Evolutionary conservation across 2,329 filamentous ascomycete genomes (phyloP).

Genomic region (Alternaria infectoria): DNA sequence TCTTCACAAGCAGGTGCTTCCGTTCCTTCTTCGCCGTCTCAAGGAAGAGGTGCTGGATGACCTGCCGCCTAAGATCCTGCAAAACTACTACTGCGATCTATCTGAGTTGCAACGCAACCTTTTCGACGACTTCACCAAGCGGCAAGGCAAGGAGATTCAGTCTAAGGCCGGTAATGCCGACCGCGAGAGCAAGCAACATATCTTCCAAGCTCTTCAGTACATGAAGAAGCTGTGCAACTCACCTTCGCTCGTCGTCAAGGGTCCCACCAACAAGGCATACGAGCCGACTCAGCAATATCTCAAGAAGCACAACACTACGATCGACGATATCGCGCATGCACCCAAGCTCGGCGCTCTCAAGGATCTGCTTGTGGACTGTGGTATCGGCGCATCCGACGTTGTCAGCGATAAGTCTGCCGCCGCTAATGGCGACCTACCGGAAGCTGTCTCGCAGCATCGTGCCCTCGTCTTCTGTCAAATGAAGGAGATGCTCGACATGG

Average conservation of each 20-base stretch:
- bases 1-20: slow-evolving; percentile 96
- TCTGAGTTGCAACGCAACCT: slow-evolving; percentile 93
- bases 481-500: slow-evolving; percentile 99
- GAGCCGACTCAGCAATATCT: slow-evolving; percentile 84
- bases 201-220: slow-evolving; percentile 98
- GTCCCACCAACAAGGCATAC: slow-evolving; percentile 84
- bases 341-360: slow-evolving; percentile 90
- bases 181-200: slow-evolving; percentile 95
- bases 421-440: slow-evolving; percentile 62
- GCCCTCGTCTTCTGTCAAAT: slow-evolving; percentile 98
- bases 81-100: slow-evolving; percentile 99
- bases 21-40: slow-evolving; percentile 91
- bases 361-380: slow-evolving; percentile 96
- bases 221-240: slow-evolving; percentile 99
- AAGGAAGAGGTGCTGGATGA: slow-evolving; percentile 98
- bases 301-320: slow-evolving; percentile 75
- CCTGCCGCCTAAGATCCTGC: slow-evolving; percentile 94
- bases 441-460: slow-evolving; percentile 93
- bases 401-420: slow-evolving; percentile 54
- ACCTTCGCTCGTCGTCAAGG: slow-evolving; percentile 90
- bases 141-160: slow-evolving; percentile 85
- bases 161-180: slow-evolving; percentile 80
- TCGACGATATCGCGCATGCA: slow-evolving; percentile 86
- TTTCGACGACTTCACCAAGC: slow-evolving; percentile 95
- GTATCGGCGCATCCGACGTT: slow-evolving; percentile 72